These are phyloP conservation scores for Dictyostelium purpureum DNA, from an alignment of 78 protist species.

Conservation along the genomic window DNA sequence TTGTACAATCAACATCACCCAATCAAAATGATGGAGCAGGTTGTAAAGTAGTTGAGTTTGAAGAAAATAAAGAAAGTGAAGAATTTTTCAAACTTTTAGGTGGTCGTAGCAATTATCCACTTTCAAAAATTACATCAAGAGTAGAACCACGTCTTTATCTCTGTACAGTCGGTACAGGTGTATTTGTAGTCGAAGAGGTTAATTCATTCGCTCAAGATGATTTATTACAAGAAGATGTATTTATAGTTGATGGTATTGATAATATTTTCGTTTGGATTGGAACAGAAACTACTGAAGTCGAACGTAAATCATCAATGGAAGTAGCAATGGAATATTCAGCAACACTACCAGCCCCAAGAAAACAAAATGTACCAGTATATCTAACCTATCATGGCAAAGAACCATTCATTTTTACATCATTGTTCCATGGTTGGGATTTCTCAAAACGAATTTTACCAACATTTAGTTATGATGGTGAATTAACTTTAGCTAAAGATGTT, in stretches of 20 bases:
- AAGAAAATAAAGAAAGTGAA: slow-evolving; percentile 50
- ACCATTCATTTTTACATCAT: slow-evolving; percentile 65
- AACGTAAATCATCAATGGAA: slow-evolving; percentile 75
- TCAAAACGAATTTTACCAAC: neutral
- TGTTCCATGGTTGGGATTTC: slow-evolving; percentile 87
- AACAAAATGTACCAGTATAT: slow-evolving; percentile 20
- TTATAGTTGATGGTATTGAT: slow-evolving; percentile 75
- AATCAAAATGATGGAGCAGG: neutral
- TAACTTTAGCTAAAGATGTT: slow-evolving; percentile 18
- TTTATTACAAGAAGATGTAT: slow-evolving; percentile 79
- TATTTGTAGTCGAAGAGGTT: slow-evolving; percentile 74
- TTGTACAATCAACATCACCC: neutral
- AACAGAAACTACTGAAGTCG: slow-evolving; percentile 53
- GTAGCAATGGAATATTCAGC: slow-evolving; percentile 62
- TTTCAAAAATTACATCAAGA: neutral
- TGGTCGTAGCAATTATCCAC: slow-evolving; percentile 43
- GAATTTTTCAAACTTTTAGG: slow-evolving; percentile 64
- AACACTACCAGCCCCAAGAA: slow-evolving; percentile 11
- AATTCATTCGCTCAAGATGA: slow-evolving; percentile 78
- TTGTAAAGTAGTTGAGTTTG: slow-evolving; percentile 11
- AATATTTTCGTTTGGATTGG: slow-evolving; percentile 83
- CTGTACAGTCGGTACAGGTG: slow-evolving; percentile 78
- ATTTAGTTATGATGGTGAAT: neutral
- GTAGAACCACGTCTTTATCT: slow-evolving; percentile 68
- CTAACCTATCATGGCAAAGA: slow-evolving; percentile 53